A percentile compares a stretch with the other conserved stretches of the same genome.
Conservation (phyloP, 1,139 yeast genomes). For the Kazachstania sp. region DNA sequence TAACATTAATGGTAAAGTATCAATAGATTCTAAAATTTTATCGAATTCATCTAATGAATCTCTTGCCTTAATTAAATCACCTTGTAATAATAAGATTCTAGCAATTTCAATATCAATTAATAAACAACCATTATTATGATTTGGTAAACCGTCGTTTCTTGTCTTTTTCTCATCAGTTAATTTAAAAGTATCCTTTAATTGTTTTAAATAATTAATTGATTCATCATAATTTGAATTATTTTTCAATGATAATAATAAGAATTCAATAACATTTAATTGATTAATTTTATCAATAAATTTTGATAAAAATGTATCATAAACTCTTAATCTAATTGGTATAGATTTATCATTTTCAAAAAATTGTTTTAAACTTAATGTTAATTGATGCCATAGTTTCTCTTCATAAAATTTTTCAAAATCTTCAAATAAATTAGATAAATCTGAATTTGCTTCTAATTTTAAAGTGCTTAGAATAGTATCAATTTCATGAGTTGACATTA, state of each 20-base stretch:
- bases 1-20: constrained; percentile 58
- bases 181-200: constrained; percentile 39
- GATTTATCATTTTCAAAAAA: constrained; percentile 50
- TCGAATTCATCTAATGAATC: constrained; percentile 57
- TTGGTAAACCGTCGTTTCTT: constrained; percentile 29
- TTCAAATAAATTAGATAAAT: constrained; percentile 57
- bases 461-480: constrained; percentile 57
- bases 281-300: constrained; percentile 65
- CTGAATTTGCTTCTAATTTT: constrained; percentile 55
- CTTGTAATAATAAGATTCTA: constrained; percentile 52
- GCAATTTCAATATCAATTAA: constrained; percentile 74
- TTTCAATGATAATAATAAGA: constrained; percentile 52
- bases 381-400: constrained; percentile 72
- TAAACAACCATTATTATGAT: constrained; percentile 38
- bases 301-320: constrained; percentile 64
- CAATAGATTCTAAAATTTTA: constrained; percentile 49
- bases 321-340: constrained; percentile 48
- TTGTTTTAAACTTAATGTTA: constrained; percentile 59
- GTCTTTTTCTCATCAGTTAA: constrained; percentile 33
- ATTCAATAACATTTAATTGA: constrained; percentile 68
- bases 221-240: constrained; percentile 41
- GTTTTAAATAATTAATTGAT: constrained; percentile 48
- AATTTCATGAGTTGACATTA: constrained; percentile 18
- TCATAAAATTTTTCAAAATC: constrained; percentile 83
- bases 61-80: constrained; percentile 56